Base-by-base conservation (phyloP, 768 basidiomycete species). In the Tricholomella constricta region DNA sequence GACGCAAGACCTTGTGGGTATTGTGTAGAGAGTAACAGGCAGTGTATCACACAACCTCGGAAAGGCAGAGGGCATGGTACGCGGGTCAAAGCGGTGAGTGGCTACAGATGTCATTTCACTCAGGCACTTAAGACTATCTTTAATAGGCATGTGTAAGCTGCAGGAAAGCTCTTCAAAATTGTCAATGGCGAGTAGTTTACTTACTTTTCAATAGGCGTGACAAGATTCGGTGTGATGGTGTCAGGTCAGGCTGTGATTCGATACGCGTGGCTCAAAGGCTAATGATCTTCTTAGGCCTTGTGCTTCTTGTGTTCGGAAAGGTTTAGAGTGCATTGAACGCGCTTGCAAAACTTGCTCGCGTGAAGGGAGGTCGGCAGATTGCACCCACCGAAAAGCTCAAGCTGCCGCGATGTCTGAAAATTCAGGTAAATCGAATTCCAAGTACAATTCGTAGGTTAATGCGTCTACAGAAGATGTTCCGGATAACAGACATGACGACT, bases 211-310 rank as follows among this genome's bases (percentile, higher is more conserved):
- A 44, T 55, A 85, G 84, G 67, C 81, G 79, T 29, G 80, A 84
- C 65, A 86, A 86, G 65, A 77, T 82, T 53, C 77, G 82, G 4
- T 86, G 85, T 63, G 79, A 83, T 60, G 84, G 84, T 14, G 67
- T 72, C 52, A 76, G 81, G 83, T 83, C 64, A 58, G 62, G 57
- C 41, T 15, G 19, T 22, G 17, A 12, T 43, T 31, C 7, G 36
- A 32, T 15, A 11, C 31, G 26, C 23, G 22, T n/a, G 20, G 26
- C 11, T 14, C 31, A 31, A 26, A 27, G 17, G 19, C n/a, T 41
- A 12, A 31, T 14, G 11, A 10, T 26, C 38, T 15, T 50, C 48
- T 38, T 54, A 82, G 82, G 58, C 81, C 82, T 44, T 83, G 82
- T 60, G 53, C 68, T 19, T 70, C 77, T 17, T 83, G 82, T 62